Conservation (phyloP, 345 rosid species). For the Ceriops decandra region DNA sequence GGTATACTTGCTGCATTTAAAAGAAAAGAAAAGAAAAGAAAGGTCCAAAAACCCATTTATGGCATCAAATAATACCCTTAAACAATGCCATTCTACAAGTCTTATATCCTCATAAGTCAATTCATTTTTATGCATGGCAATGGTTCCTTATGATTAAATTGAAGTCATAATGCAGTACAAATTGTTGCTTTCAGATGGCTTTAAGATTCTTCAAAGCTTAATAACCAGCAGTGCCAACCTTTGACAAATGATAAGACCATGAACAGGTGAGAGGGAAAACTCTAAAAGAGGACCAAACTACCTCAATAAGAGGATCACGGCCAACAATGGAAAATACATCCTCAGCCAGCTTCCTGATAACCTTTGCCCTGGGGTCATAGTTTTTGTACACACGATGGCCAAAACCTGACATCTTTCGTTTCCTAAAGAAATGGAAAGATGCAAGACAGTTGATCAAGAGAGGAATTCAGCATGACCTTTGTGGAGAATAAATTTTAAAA, state of each 20-base stretch:
- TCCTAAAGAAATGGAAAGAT: slow-evolving; percentile 38
- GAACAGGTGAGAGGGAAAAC: background rate
- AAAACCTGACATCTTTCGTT: slow-evolving; percentile 99
- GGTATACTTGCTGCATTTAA: too few species aligned
- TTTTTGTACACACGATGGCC: slow-evolving; percentile 98
- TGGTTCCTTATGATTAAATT: background rate
- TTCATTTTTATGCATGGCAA: background rate
- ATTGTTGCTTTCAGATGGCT: background rate
- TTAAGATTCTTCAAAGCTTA: background rate
- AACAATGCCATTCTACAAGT: background rate
- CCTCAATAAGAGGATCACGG: slow-evolving; percentile 97
- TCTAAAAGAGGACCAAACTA: slow-evolving; percentile 22
- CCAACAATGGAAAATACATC: slow-evolving; percentile 97
- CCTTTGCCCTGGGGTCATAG: slow-evolving; percentile 96
- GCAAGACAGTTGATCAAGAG: slow-evolving; percentile 8
- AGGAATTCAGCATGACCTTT: background rate
- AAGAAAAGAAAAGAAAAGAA: background rate
- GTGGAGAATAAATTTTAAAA: background rate
- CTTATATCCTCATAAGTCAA: background rate
- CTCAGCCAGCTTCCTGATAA: slow-evolving; percentile 84
- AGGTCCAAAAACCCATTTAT: background rate
- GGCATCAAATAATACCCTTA: background rate
- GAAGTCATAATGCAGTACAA: background rate
- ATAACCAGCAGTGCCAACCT: too few species aligned
- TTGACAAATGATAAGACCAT: too few species aligned